Evolutionary conservation across 768 basidiomycete genomes (phyloP).

Genomic region (Obba rivulosa): DNA sequence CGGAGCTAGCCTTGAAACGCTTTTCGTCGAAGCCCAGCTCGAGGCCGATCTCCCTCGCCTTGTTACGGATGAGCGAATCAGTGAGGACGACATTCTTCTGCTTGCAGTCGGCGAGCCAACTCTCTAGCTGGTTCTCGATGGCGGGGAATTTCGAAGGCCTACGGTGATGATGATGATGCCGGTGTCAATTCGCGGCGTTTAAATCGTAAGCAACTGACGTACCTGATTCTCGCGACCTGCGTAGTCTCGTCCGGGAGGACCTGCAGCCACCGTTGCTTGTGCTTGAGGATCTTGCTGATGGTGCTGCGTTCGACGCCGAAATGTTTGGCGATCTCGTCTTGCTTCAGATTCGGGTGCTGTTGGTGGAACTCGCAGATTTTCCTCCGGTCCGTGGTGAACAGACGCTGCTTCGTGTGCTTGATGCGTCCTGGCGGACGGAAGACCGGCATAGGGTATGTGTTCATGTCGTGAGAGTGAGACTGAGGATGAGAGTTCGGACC

Average conservation of each 20-base stretch:
- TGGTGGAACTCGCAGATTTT: conserved; percentile 66
- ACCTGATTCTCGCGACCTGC: conserved; percentile 69
- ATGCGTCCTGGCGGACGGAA: conserved; percentile 20
- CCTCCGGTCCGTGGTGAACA: conserved; percentile 71
- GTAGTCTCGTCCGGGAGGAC: conserved; percentile 54
- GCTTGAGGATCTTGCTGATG: conserved; percentile 88
- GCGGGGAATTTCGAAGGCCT: conserved; percentile 81
- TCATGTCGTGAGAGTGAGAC: neutral
- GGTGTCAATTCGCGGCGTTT: neutral
- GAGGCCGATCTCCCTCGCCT: conserved; percentile 64
- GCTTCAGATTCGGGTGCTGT: conserved; percentile 61
- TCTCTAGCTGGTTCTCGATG: conserved; percentile 59
- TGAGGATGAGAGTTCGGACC: conserved; percentile 24
- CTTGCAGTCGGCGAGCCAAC: conserved; percentile 54
- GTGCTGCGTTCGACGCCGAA: conserved; percentile 88
- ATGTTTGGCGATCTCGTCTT: conserved; percentile 75
- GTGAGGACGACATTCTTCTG: conserved; percentile 46
- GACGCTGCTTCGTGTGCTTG: conserved; percentile 67
- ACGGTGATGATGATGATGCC: conserved; percentile 1
- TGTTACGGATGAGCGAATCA: conserved; percentile 59
- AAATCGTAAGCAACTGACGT: conserved; percentile 8
- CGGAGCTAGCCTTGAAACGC: conserved; percentile 86
- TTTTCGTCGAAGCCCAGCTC: conserved; percentile 54
- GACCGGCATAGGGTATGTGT: neutral
- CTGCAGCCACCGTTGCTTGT: conserved; percentile 78